Evolutionary conservation across 2,329 filamentous ascomycete species (phyloP).

Genomic region (Chrysoporthe cubensis): DNA sequence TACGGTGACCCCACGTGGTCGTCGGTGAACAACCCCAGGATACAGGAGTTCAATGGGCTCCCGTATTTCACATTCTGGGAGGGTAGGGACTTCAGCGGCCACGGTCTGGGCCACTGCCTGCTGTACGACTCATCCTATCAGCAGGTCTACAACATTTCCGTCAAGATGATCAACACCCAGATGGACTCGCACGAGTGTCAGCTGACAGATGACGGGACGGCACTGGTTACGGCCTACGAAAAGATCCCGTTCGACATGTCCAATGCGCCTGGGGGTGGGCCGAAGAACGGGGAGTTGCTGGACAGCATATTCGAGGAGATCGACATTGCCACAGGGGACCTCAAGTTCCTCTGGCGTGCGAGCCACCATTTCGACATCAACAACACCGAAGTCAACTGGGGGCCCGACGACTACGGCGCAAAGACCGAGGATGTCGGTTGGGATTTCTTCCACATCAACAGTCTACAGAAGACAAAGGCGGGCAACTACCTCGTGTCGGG

Average conservation of each 20-base stretch:
- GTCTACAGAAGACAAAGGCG: conserved; percentile 52
- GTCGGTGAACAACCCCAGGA: conserved; percentile 26
- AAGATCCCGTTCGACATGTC: conserved; percentile 34
- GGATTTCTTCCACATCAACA: conserved; percentile 63
- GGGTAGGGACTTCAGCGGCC: conserved; percentile 25
- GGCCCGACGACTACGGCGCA: conserved; percentile 24
- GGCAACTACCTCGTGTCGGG: conserved; percentile 61
- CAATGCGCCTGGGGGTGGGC: conserved; percentile 32
- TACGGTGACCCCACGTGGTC: conserved; percentile 28
- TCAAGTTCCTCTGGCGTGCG: conserved; percentile 55
- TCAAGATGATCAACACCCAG: conserved; percentile 27
- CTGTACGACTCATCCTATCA: conserved; percentile 27
- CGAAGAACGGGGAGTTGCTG: conserved; percentile 36
- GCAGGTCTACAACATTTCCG: conserved; percentile 24
- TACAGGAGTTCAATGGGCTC: conserved; percentile 27
- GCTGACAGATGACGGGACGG: conserved; percentile 45
- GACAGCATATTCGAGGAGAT: conserved; percentile 50
- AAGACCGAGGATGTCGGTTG: conserved; percentile 41
- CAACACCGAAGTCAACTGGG: conserved; percentile 29
- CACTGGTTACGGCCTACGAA: conserved; percentile 45
- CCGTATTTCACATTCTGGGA: conserved; percentile 29
- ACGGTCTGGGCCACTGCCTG: conserved; percentile 26
- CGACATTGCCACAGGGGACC: conserved; percentile 51
- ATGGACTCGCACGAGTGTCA: conserved; percentile 43
- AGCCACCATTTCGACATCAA: conserved; percentile 37